Evolutionary conservation across 2,329 filamentous ascomycete genomes (phyloP).

Genomic region (Paraphaeosphaeria minitans): DNA sequence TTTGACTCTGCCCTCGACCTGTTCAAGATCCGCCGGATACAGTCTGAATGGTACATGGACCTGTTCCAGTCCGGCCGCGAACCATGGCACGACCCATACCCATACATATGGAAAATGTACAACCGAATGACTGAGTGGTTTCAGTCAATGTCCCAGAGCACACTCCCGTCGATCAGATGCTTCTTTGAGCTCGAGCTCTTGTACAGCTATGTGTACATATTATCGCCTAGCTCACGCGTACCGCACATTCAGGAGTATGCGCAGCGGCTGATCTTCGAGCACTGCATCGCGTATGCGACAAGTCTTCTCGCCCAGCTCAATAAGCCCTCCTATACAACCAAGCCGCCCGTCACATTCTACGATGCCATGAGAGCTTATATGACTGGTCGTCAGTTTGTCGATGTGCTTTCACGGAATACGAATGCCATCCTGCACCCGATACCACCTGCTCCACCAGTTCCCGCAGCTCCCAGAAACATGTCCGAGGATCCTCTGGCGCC

Average conservation of each 20-base stretch:
- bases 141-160: conserved; percentile 70
- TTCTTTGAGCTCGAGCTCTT: conserved; percentile 87
- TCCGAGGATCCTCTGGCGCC: conserved; percentile 47
- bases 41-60: conserved; percentile 88
- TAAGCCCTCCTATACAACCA: conserved; percentile 57
- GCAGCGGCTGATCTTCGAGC: conserved; percentile 82
- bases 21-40: conserved; percentile 80
- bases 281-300: conserved; percentile 80
- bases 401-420: conserved; percentile 60
- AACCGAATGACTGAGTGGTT: conserved; percentile 81
- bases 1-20: conserved; percentile 76
- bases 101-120: conserved; percentile 77
- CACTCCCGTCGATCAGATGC: conserved; percentile 69
- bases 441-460: conserved; percentile 48
- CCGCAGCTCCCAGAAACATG: conserved; percentile 28
- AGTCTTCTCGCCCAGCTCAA: conserved; percentile 70
- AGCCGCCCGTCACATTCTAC: conserved; percentile 80
- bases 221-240: conserved; percentile 78
- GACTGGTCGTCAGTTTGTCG: conserved; percentile 63
- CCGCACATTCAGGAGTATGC: conserved; percentile 76
- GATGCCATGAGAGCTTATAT: conserved; percentile 85
- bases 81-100: conserved; percentile 69
- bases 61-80: conserved; percentile 79
- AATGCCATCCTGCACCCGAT: conserved; percentile 52
- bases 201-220: conserved; percentile 88